Base-by-base conservation (phyloP, 148 eudicot genomes). In the Bassia scoparia region DNA sequence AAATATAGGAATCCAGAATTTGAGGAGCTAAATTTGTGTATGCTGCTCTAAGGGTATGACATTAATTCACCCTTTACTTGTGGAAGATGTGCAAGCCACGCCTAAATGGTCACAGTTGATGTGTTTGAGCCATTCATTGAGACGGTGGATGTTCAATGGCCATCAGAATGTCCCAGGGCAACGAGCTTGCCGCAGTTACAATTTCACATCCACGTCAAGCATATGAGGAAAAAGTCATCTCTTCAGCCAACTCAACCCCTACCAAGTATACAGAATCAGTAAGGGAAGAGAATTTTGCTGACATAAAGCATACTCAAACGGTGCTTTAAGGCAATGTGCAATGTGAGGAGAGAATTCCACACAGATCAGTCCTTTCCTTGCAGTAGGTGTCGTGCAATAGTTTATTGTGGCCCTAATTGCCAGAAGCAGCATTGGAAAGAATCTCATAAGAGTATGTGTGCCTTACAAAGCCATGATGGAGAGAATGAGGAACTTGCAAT, bases 81-180 rank as follows among this genome's bases (percentile, higher is more conserved):
- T 83, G 48, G 84, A 84, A 62, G 85, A 80, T 33, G 38, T 43
- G 44, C 62, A 67, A 49, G 71, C 63, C 17, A 75, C 75, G 61
- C 85, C 80, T 29, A 79, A 76, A 61, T 82, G 85, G 79, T 72
- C 84, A 21, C 84, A 66, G 50, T 29, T 74, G 49, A 64, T 80
- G 34, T 29, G 41, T 49, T 89, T 80, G 84, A 81, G 54, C 87
- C 88, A 14, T 84, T 89, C n/a, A 86, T 87, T 76, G 94, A 89
- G 80, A 89, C 94, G 0, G 89, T 87, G 54, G 90, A 89, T 86
- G 86, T 87, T 48, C 86, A 87, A 34, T 89, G 89, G 86, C 81
- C 91, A 41, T 61, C 76, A 1, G 89, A 84, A 71, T 86, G 81
- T 77, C 71, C 24, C 79, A 81, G 60, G 74, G 74, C 61, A 82